A percentile compares a stretch with the other conserved stretches of the same genome.
Evolutionary conservation across 2,329 filamentous ascomycete genomes (phyloP).

Genomic region (Ceratocystis lukuohia): DNA sequence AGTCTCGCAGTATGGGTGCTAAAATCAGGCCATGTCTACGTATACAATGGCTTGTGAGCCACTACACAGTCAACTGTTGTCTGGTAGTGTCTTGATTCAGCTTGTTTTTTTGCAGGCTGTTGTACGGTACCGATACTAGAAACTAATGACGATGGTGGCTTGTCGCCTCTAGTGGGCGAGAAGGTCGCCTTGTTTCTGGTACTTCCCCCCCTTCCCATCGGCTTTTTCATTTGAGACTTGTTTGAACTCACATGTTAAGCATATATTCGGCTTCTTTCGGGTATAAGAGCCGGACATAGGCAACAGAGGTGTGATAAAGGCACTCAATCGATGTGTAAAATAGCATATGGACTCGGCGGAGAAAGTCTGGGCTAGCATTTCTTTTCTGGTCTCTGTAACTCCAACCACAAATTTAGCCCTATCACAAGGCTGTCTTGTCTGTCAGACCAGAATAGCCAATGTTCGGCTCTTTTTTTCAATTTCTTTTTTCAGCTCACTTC

Average conservation of each 20-base stretch:
- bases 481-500: background rate
- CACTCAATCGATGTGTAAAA: background rate
- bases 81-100: background rate
- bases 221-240: background rate
- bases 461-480: background rate
- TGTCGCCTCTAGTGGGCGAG: background rate
- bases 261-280: background rate
- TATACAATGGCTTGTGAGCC: background rate
- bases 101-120: background rate
- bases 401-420: background rate
- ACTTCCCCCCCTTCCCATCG: background rate
- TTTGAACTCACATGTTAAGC: background rate
- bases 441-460: background rate
- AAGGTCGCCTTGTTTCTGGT: background rate
- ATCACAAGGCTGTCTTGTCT: conserved; percentile 2
- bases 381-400: background rate
- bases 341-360: background rate
- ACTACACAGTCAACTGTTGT: background rate
- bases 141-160: background rate
- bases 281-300: background rate
- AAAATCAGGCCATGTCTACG: background rate
- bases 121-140: background rate
- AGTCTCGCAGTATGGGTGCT: background rate
- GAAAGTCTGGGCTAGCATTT: background rate
- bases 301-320: background rate